Evolutionary conservation across 202 grass and related monocot genomes (phyloP), one percentile per base, ranked within the genome.

Genomic region (Setaria italica): DNA sequence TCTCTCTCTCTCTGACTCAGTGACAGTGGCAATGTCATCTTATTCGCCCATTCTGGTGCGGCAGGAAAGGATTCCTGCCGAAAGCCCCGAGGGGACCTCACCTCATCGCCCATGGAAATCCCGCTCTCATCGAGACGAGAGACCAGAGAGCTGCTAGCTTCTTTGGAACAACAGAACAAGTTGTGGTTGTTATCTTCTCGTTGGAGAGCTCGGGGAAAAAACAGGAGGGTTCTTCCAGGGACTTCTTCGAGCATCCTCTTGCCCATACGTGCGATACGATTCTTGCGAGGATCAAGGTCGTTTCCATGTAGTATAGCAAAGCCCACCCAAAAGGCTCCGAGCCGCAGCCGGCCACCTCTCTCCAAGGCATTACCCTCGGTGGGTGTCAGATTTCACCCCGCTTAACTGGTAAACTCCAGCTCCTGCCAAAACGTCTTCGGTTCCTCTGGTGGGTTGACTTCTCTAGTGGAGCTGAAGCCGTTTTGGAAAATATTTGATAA

Each of bases 61-160:
- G n/a, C 74, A 29, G 54, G 41, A 45, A 60, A 60, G 74, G 74
- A 42, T 60, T 77, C 56, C 56, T 62, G 74, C 74, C 56, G 55
- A 57, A 72, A 72, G 70, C 29, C 12, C 46, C 21, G 11, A 55
- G 53, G 75, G 55, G 55, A 60, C 19, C 75, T 78, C n/a, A 35
- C 32, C 14, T 7, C 34, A 69, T 21, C 42, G 42, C 0, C 14
- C 37, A 69, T 43, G 63, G 33, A 15, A 58, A 70, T n/a, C 11
- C 21, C 39, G 2, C 11, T 6, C 20, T 29, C 59, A 62, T 13
- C 21, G 43, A 46, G 7, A 46, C 43, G 43, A 5, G 58, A 30
- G 58, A 29, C 57, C 21, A 62, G 21, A 62, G n/a, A 25, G 55
- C 20, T 3, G n/a, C 41, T 70, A 45, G 37, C 74, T 43, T 53